Conservation (phyloP, 805 yeast species). For the Kodamaea neixiangensis region DNA sequence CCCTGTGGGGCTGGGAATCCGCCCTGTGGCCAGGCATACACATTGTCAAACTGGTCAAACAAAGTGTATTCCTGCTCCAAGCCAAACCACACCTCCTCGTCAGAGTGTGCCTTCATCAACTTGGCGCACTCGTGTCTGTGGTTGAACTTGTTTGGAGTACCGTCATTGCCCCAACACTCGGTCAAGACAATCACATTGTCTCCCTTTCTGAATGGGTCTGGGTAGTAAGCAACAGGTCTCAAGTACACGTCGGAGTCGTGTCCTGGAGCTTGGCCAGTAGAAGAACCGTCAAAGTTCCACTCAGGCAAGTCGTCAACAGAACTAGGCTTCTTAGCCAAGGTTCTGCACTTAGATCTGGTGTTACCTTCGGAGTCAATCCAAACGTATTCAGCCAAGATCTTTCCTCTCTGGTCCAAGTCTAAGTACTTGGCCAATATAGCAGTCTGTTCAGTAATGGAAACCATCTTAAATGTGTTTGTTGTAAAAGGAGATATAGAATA, state of each 20-base stretch:
- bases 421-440: conserved; percentile 80
- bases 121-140: conserved; percentile 97
- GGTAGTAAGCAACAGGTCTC: conserved; percentile 93
- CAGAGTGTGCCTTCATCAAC: conserved; percentile 88
- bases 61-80: conserved; percentile 98
- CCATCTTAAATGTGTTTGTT: conserved; percentile 25
- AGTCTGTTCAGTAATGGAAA: conserved; percentile 62
- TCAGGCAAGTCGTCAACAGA: conserved; percentile 89
- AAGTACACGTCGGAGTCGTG: conserved; percentile 92
- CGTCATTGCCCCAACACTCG: conserved; percentile 98
- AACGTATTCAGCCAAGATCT: conserved; percentile 91
- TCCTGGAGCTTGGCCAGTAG: conserved; percentile 98
- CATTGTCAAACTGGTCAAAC: conserved; percentile 85
- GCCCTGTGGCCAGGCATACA: conserved; percentile 99
- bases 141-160: conserved; percentile 98
- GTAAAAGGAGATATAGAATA: conserved; percentile 1
- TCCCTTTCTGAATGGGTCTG: conserved; percentile 97
- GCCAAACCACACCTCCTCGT: conserved; percentile 93
- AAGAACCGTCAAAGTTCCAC: conserved; percentile 99
- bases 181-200: conserved; percentile 93
- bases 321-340: conserved; percentile 67
- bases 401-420: conserved; percentile 81
- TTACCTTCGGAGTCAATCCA: conserved; percentile 96
- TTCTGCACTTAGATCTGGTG: conserved; percentile 92
- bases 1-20: conserved; percentile 99